These are phyloP conservation scores for Scytalidium lignicola DNA, from an alignment of 2,329 filamentous ascomycete genomes.

Conservation along the genomic window DNA sequence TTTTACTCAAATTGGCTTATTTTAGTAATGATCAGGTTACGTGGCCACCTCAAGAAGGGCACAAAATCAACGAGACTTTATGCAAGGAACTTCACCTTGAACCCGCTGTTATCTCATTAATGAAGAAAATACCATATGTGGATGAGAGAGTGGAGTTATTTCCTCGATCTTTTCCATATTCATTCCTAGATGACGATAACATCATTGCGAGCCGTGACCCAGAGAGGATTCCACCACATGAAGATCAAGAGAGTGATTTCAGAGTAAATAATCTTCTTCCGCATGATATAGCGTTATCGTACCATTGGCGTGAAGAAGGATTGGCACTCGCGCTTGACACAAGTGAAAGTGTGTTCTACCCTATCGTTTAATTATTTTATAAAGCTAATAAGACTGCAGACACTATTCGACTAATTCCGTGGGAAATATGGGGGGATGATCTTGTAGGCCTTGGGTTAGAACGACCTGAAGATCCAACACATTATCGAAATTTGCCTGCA, in stretches of 20 bases:
- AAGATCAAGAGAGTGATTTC: background rate
- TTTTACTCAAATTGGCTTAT: constrained; percentile 1
- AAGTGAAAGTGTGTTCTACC: background rate
- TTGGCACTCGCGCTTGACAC: background rate
- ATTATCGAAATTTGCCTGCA: background rate
- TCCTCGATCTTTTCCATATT: constrained; percentile 1
- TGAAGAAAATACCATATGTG: constrained; percentile 4
- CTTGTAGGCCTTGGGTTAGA: background rate
- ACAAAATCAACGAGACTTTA: background rate
- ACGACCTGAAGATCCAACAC: background rate
- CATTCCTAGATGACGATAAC: constrained; percentile 2
- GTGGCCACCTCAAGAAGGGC: background rate
- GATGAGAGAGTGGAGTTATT: constrained; percentile 1
- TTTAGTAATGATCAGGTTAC: background rate
- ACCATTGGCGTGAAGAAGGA: background rate
- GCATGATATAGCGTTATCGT: background rate
- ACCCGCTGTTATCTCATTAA: constrained; percentile 2
- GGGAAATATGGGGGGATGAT: background rate
- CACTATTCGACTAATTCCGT: background rate
- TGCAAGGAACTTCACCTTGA: background rate
- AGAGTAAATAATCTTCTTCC: background rate
- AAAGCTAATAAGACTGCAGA: background rate
- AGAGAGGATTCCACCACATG: background rate
- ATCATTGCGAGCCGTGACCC: background rate
- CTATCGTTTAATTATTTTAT: background rate